These are phyloP conservation scores for Cicer pinnatifidum DNA, from an alignment of 306 rosid genomes.

Conservation along the genomic window DNA sequence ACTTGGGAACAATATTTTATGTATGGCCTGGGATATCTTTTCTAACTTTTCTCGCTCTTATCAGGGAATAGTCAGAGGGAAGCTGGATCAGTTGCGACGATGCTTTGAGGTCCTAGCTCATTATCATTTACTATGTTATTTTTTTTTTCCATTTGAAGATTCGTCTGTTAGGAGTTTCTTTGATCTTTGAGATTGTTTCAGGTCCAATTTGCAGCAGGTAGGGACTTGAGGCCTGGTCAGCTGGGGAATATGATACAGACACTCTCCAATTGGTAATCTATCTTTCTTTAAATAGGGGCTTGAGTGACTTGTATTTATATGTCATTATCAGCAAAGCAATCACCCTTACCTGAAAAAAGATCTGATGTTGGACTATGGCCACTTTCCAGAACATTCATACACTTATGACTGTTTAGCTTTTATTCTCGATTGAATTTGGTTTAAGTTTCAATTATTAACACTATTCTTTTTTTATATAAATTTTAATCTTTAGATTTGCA, in stretches of 20 bases:
- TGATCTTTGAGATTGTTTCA: constrained; percentile 50
- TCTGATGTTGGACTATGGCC: constrained; percentile 5
- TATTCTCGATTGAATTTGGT: not conserved
- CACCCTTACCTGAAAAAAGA: not conserved
- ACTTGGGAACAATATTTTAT: constrained; percentile 36
- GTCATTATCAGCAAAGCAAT: constrained; percentile 27
- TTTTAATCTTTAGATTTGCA: not conserved
- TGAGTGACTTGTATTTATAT: constrained; percentile 1
- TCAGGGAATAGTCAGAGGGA: constrained; percentile 95
- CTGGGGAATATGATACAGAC: constrained; percentile 92
- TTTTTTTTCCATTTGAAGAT: not conserved
- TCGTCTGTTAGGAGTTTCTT: constrained; percentile 13
- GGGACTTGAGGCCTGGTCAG: constrained; percentile 93
- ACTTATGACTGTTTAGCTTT: constrained; percentile 23
- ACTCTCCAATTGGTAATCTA: constrained; percentile 78
- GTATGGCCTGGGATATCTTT: constrained; percentile 26
- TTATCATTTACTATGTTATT: not conserved
- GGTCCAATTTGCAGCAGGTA: constrained; percentile 99
- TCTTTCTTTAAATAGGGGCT: constrained; percentile 32
- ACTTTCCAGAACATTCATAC: not conserved
- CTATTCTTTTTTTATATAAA: not conserved
- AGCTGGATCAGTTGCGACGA: constrained; percentile 87
- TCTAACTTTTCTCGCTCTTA: constrained; percentile 25
- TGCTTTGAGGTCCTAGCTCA: constrained; percentile 82
- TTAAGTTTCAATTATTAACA: constrained; percentile 16